Evolutionary conservation across 495 filamentous ascomycete genomes (phyloP).

Genomic region (Xylaria sp.): DNA sequence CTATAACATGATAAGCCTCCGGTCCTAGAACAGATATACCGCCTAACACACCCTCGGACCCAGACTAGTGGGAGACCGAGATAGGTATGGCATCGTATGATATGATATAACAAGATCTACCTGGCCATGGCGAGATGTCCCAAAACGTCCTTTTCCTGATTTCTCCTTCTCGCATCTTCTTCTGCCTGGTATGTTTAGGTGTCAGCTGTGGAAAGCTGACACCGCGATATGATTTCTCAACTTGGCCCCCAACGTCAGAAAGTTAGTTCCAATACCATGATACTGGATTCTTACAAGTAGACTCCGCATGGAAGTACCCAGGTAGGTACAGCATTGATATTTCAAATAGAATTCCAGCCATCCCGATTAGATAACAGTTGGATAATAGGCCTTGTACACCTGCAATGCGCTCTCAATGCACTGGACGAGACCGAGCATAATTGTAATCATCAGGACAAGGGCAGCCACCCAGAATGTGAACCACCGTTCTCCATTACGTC

Average conservation of each 20-base stretch:
- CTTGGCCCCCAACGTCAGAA: too few relatives aligned
- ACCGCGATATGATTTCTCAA: too few relatives aligned
- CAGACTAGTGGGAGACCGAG: too few relatives aligned
- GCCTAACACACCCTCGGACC: too few relatives aligned
- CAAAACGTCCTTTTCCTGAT: not conserved
- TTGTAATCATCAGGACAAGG: slow-evolving; percentile 52
- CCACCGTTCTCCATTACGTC: slow-evolving; percentile 59
- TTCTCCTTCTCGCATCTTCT: not conserved
- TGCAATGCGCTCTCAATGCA: slow-evolving; percentile 53
- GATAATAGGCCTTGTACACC: slow-evolving; percentile 33
- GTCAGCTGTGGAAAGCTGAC: too few relatives aligned
- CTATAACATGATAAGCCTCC: not conserved
- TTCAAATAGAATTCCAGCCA: not conserved
- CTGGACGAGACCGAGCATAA: slow-evolving; percentile 60
- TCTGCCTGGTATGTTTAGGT: not conserved
- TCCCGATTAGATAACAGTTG: slow-evolving; percentile 25
- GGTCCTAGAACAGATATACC: slow-evolving; percentile 3
- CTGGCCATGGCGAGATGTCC: not conserved
- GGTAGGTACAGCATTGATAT: not conserved
- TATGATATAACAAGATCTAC: slow-evolving; percentile 8
- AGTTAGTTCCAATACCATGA: too few relatives aligned
- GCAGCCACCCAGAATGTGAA: slow-evolving; percentile 64
- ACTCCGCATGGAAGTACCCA: not conserved
- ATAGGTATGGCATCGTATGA: not conserved
- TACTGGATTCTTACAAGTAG: not conserved